Evolutionary conservation across 1,139 yeast species (phyloP), one percentile per base, ranked within the genome.

Genomic region (Geotrichum restrictum): DNA sequence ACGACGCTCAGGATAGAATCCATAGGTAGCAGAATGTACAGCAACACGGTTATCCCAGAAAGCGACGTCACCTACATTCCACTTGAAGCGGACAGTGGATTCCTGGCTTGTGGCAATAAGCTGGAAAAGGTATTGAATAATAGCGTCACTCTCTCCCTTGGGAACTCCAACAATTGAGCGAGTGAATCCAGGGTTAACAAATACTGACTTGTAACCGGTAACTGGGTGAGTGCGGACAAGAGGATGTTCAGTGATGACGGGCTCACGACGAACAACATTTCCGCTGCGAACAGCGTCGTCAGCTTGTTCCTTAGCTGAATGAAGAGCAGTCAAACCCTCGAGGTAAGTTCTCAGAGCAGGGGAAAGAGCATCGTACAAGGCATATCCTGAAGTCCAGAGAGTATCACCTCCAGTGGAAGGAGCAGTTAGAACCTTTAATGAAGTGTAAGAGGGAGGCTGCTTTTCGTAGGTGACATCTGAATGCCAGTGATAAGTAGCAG

Each of bases 381-480:
- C 88, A 53, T 78, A 75, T 32, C 81, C 75, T 58, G 81, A 83
- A 6, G 80, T 74, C 70, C 85, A 85, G 50, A 81, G 69, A n/a
- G 93, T 85, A 65, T 85, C 91, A 53, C 89, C 89, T 52, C 91
- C 91, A 14, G 79, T 65, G 48, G 76, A 78, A 38, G 89, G 85
- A 39, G 81, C 85, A 59, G 75, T 82, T 47, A 79, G 68, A 54
- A 82, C 77, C 49, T 81, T 74, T 60, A 85, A 79, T 47, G 82
- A 74, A 1, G 91, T 84, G 56, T 79, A 72, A 1, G 83, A 79
- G 3, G 91, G 86, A 10, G 91, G 86, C 65, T 82, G 88, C 56
- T 74, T 71, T 64, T 84, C 91, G 65, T 83, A 84, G 22, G 86
- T 75, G 36, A 81, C 83, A 65, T 85, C 91, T 1, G 85, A 76